phyloP scores from a whole-genome alignment of 73 alveolate species.

The Stentor coeruleus region DNA sequence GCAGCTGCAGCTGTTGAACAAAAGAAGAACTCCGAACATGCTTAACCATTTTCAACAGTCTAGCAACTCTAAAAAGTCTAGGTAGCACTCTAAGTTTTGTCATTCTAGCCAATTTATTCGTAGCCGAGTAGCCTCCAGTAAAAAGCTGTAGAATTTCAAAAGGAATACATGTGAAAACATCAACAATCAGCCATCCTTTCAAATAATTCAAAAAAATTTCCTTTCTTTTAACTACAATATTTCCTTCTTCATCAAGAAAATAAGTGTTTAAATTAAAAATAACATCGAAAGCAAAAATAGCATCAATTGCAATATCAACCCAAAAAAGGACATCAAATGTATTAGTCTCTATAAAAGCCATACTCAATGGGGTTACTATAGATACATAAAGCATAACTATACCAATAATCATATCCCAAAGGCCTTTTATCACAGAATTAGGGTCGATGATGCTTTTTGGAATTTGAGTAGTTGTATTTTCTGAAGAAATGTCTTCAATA shows the following conservation, averaged over 20 bases:
- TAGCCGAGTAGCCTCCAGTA: not conserved
- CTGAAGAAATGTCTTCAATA: too few relatives aligned
- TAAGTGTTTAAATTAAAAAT: constrained; percentile 54
- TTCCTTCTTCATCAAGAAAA: constrained; percentile 56
- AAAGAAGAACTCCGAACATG: constrained; percentile 18
- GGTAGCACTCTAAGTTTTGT: constrained; percentile 41
- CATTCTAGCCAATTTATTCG: constrained; percentile 28
- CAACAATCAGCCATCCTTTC: constrained; percentile 55
- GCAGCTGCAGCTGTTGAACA: constrained; percentile 30
- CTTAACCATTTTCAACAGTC: constrained; percentile 35
- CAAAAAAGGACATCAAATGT: constrained; percentile 32
- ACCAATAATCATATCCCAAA: constrained; percentile 6
- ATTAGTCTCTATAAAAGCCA: constrained; percentile 43
- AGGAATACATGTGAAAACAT: constrained; percentile 47
- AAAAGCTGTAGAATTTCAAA: constrained; percentile 11
- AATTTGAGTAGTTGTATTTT: too few relatives aligned
- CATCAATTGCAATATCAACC: constrained; percentile 50
- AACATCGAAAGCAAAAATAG: constrained; percentile 53
- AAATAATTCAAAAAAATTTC: constrained; percentile 49
- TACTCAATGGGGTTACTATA: constrained; percentile 52
- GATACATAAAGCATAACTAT: constrained; percentile 33
- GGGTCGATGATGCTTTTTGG: not conserved
- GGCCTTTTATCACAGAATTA: not conserved
- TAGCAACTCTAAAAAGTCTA: constrained; percentile 46
- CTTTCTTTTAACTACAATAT: constrained; percentile 27